These are phyloP conservation scores for Mycena filopes DNA, from an alignment of 768 basidiomycete genomes.

Conservation along the genomic window DNA sequence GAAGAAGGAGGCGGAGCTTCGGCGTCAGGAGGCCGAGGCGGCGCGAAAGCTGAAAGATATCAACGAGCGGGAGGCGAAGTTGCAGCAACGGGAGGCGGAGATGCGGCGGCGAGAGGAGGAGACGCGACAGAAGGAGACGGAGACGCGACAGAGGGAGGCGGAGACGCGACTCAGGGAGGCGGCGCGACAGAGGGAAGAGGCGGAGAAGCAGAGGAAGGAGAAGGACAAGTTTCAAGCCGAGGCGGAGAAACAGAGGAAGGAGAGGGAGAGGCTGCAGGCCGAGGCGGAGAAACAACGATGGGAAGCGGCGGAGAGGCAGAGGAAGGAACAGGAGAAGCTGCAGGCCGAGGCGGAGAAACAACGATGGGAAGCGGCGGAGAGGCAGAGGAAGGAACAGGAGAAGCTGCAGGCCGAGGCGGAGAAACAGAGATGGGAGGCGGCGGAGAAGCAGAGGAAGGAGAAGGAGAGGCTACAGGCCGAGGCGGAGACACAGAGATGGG, in stretches of 20 bases:
- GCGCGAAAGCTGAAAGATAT: slow-evolving; percentile 33
- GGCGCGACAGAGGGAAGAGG: slow-evolving; percentile 33
- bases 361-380: slow-evolving; percentile 37
- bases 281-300: slow-evolving; percentile 23
- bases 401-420: slow-evolving; percentile 41
- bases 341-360: slow-evolving; percentile 12
- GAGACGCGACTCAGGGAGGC: slow-evolving; percentile 34
- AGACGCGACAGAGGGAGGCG: slow-evolving; percentile 16
- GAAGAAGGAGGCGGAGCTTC: slow-evolving; percentile 29
- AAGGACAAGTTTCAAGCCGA: too few species aligned
- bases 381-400: slow-evolving; percentile 35
- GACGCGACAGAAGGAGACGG: slow-evolving; percentile 33
- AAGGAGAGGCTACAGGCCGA: slow-evolving; percentile 26
- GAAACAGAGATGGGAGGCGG: too few species aligned
- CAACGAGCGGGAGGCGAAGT: slow-evolving; percentile 32
- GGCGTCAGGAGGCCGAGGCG: slow-evolving; percentile 34
- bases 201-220: slow-evolving; percentile 34
- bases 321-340: slow-evolving; percentile 35
- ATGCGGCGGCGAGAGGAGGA: slow-evolving; percentile 35
- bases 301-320: slow-evolving; percentile 35
- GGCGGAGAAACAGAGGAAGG: slow-evolving; percentile 40
- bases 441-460: slow-evolving; percentile 32
- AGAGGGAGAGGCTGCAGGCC: slow-evolving; percentile 32
- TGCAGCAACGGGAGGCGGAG: slow-evolving; percentile 25
- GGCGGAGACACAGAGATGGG: slow-evolving; percentile 27